A percentile compares a stretch with the other conserved stretches of the same genome.
Evolutionary conservation across 495 filamentous ascomycete species (phyloP).

Genomic region (Neurospora sp.): DNA sequence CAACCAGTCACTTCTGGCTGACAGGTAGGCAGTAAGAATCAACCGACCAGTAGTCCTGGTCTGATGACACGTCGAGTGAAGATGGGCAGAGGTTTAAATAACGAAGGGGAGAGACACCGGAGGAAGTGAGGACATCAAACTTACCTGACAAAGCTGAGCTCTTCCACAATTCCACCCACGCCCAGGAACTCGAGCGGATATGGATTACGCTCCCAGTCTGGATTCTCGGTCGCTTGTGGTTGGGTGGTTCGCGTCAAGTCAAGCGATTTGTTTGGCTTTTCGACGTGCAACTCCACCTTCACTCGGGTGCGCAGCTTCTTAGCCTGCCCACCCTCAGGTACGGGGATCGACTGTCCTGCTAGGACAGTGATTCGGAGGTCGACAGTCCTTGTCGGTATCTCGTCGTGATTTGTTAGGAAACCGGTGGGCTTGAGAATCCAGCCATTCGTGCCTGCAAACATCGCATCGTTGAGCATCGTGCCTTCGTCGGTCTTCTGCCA

Average conservation of each 20-base stretch:
- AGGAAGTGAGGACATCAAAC: constrained; percentile 2
- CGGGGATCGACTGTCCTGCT: constrained; percentile 34
- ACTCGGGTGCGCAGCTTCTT: constrained; percentile 37
- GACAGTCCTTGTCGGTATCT: constrained; percentile 18
- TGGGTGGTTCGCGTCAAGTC: constrained; percentile 26
- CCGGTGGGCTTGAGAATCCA: constrained; percentile 79
- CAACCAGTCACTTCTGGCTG: neutral
- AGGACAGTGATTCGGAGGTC: constrained; percentile 35
- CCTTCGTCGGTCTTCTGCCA: constrained; percentile 86
- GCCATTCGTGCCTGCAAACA: constrained; percentile 76
- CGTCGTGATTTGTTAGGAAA: constrained; percentile 19
- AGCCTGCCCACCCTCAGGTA: constrained; percentile 17
- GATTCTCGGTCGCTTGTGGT: constrained; percentile 27
- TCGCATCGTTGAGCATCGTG: constrained; percentile 90
- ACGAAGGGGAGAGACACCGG: neutral
- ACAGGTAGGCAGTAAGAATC: neutral
- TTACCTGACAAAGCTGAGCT: constrained; percentile 41
- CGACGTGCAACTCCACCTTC: constrained; percentile 72
- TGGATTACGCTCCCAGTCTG: constrained; percentile 26
- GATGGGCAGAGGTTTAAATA: neutral
- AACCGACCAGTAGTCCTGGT: neutral
- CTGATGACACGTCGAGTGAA: neutral
- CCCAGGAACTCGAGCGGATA: constrained; percentile 27
- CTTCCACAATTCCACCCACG: constrained; percentile 30
- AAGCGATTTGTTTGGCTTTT: constrained; percentile 35